phyloP scores from a whole-genome alignment of 768 basidiomycete genomes.

The Galerina marginata region DNA sequence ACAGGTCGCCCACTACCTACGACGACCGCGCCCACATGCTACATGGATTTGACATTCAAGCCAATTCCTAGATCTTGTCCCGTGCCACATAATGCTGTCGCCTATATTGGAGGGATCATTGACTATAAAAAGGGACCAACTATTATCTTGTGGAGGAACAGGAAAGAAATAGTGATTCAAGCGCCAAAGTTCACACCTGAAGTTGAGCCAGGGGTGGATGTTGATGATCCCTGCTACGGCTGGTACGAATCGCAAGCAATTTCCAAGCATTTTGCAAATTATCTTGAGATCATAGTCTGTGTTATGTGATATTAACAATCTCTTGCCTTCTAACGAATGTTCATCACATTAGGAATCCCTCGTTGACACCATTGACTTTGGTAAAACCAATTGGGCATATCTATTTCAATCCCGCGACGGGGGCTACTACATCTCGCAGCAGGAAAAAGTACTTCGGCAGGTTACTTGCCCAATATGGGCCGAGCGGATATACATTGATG shows the following conservation, averaged over 20 bases:
- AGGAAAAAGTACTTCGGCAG: conserved; percentile 23
- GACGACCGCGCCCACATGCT: conserved; percentile 1
- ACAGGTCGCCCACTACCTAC: background rate
- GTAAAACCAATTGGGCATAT: conserved; percentile 16
- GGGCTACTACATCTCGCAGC: conserved; percentile 37
- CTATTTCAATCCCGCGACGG: conserved; percentile 23
- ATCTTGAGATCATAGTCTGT: conserved; percentile 3
- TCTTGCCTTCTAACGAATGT: background rate
- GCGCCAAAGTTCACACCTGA: conserved; percentile 2
- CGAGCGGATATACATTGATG: conserved; percentile 39
- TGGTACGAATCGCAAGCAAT: background rate
- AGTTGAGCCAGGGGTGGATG: background rate
- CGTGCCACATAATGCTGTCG: background rate
- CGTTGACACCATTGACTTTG: conserved; percentile 15
- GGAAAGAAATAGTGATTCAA: conserved; percentile 11
- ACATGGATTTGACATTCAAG: conserved; percentile 5
- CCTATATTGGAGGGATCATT: background rate
- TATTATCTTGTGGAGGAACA: conserved; percentile 8
- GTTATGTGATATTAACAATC: background rate
- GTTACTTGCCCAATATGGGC: conserved; percentile 42
- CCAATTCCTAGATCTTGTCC: conserved; percentile 9
- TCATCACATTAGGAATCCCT: conserved; percentile 9
- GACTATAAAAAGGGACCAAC: background rate
- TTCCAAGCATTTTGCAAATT: background rate
- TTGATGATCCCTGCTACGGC: conserved; percentile 1